Base-by-base conservation (phyloP, 345 rosid species). In the Eutrema heterophyllum region DNA sequence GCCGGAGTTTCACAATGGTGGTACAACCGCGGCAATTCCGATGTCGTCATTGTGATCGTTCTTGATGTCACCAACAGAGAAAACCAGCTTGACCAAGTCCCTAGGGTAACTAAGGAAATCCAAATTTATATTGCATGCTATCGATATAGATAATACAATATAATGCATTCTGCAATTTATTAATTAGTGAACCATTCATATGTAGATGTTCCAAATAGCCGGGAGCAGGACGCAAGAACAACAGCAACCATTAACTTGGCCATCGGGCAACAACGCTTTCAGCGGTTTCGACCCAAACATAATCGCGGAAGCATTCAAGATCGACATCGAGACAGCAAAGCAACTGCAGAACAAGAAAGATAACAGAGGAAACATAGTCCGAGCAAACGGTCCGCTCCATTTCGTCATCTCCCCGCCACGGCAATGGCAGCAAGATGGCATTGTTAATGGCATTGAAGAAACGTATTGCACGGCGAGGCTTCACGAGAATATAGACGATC, bases 1-100 rank as follows among this genome's bases (percentile, higher is more conserved):
- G 83, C 84, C 32, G 92, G 97, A 57, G 84, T 79, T 5, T 79
- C 92, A 44, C 83, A 84, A 21, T 90, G 89, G 91, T 68, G 80
- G 82, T 84, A 81, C 78, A 88, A 88, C 64, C 86, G 86, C 6
- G 93, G 86, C 40, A 70, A 76, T 27, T 68, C 80, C 9, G 84
- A 78, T 6, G 83, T 84, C 14, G 27, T 88, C 13, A 74, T 80
- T 4, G 80, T 90, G n/a, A 12, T 60, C 9, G 81, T 88, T 71
- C 71, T 84, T 30, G 87, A 88, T 70, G 52, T 74, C 24, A 39
- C 78, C 81, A 90, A 83, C 76, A 57, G 13, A 21, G 78, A 60
- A 68, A 86, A 90, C 81, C 91, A 88, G 76, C 93, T 88, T 26
- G 91, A 88, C 67, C 36, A 30, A 52, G 27, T 30, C 46, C 89